A percentile compares a stretch with the other conserved stretches of the same genome.
Conservation (phyloP, 768 basidiomycete species). For the Sporobolomyces pararoseus region DNA sequence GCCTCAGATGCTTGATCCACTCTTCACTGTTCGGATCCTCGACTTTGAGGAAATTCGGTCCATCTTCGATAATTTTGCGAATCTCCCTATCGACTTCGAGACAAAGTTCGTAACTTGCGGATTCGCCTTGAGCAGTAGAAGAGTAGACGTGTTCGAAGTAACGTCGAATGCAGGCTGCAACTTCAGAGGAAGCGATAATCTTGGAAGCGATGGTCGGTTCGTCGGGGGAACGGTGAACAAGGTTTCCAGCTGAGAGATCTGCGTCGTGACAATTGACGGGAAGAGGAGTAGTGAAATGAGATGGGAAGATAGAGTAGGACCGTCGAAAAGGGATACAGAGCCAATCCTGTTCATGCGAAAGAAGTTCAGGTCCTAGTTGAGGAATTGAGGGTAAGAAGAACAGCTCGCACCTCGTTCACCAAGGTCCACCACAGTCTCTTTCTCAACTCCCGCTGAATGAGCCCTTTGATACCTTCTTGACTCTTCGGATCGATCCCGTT, state of each 20-base stretch:
- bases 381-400: neutral
- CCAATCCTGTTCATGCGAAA: constrained; percentile 27
- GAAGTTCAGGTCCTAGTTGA: neutral
- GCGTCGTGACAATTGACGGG: constrained; percentile 37
- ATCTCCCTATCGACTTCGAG: constrained; percentile 35
- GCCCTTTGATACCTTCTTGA: constrained; percentile 19
- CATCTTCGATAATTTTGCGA: constrained; percentile 19
- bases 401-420: constrained; percentile 9
- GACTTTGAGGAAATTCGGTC: constrained; percentile 23
- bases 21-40: neutral
- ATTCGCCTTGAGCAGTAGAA: neutral
- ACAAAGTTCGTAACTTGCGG: constrained; percentile 23
- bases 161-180: constrained; percentile 28
- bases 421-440: constrained; percentile 38
- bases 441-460: constrained; percentile 37
- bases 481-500: constrained; percentile 34
- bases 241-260: constrained; percentile 25
- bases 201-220: constrained; percentile 36
- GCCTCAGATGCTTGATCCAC: constrained; percentile 16
- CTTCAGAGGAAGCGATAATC: constrained; percentile 13
- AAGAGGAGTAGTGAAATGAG: constrained; percentile 34
- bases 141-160: constrained; percentile 38
- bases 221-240: constrained; percentile 16
- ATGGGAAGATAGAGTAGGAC: constrained; percentile 26
- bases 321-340: constrained; percentile 21